Conservation (phyloP, 2,329 filamentous ascomycete genomes). For the Sordariomycetes sp. region DNA sequence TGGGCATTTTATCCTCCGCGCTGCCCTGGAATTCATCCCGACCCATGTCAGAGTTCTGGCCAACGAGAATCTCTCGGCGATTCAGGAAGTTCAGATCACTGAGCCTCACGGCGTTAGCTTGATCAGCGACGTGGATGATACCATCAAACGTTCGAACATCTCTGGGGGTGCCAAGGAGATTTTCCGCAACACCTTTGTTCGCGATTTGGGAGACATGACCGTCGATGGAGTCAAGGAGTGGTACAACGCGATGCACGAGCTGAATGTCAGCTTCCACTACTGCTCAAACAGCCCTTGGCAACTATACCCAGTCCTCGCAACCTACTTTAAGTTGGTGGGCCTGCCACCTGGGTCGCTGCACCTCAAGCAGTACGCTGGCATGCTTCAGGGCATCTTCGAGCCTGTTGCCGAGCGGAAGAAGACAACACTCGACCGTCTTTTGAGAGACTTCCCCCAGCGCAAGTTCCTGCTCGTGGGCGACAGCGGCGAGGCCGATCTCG, state of each 20-base stretch:
- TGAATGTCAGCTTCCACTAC: conserved; percentile 88
- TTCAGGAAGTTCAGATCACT: conserved; percentile 68
- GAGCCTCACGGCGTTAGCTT: conserved; percentile 76
- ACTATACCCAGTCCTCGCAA: conserved; percentile 79
- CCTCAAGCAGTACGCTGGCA: conserved; percentile 90
- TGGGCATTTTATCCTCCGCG: conserved; percentile 77
- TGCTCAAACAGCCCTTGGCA: conserved; percentile 99
- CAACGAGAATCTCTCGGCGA: conserved; percentile 74
- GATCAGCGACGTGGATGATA: conserved; percentile 97
- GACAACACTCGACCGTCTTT: conserved; percentile 72
- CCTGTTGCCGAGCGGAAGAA: conserved; percentile 94
- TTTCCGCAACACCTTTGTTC: conserved; percentile 90
- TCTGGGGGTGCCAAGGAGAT: conserved; percentile 81
- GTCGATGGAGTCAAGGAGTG: conserved; percentile 84
- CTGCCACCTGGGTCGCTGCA: conserved; percentile 87
- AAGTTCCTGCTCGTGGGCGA: conserved; percentile 90
- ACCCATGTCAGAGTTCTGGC: conserved; percentile 83
- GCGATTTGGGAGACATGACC: conserved; percentile 71
- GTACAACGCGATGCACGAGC: conserved; percentile 68
- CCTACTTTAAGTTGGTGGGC: conserved; percentile 72
- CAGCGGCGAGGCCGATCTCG: conserved; percentile 91
- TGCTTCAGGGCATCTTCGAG: conserved; percentile 97
- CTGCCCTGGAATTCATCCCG: conserved; percentile 79
- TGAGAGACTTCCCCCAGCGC: conserved; percentile 81
- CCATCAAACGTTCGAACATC: conserved; percentile 92